These are phyloP conservation scores for Paraleonurus japonicus DNA, from an alignment of 257 asterid genomes.

Conservation along the genomic window DNA sequence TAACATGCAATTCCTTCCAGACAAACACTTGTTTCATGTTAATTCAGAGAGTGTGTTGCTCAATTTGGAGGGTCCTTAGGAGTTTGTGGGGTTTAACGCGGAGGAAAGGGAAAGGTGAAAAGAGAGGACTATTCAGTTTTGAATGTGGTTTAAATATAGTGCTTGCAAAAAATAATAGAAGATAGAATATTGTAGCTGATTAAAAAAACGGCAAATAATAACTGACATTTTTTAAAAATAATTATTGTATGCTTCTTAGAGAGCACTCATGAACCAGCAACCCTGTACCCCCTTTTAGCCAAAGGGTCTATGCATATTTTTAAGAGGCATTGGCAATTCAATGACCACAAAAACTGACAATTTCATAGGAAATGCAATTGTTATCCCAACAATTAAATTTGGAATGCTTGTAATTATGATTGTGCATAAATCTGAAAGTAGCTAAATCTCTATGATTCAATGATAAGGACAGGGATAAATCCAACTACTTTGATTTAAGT, in stretches of 20 bases:
- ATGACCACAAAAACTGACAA: not conserved
- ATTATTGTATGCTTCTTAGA: not conserved
- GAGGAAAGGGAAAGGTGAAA: not conserved
- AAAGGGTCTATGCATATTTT: not conserved
- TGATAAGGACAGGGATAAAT: not conserved
- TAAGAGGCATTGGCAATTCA: conserved; percentile 8
- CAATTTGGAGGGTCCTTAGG: not conserved
- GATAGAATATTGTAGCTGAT: not conserved
- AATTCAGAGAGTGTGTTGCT: not conserved
- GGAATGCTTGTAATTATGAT: not conserved
- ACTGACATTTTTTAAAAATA: not conserved
- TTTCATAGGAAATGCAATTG: conserved; percentile 5
- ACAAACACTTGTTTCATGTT: conserved; percentile 1
- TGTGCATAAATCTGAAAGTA: not conserved
- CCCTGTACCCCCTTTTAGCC: not conserved
- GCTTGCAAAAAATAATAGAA: not conserved
- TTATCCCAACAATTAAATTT: conserved; percentile 4
- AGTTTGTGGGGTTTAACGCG: not conserved
- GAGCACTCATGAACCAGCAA: not conserved
- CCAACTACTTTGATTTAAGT: not conserved
- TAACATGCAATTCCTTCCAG: not conserved
- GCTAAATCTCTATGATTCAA: not conserved
- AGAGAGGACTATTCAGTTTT: not conserved
- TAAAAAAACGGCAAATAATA: not conserved
- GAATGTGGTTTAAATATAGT: not conserved